Evolutionary conservation across 148 eudicot species (phyloP), one percentile per base, ranked within the genome.

Genomic region (Diospyros lotus): DNA sequence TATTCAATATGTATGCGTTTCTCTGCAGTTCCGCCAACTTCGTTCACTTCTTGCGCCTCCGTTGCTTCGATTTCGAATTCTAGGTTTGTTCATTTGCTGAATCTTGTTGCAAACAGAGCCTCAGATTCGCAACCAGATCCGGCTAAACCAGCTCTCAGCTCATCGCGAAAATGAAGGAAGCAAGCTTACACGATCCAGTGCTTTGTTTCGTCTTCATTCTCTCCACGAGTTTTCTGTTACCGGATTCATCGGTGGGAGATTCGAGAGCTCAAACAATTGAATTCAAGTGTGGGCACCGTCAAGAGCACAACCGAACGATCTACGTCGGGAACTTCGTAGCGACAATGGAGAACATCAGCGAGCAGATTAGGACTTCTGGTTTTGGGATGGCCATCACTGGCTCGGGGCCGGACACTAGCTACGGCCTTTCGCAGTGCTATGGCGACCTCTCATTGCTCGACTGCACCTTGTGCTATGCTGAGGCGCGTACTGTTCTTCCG

Each of bases 371-470:
- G 69, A 58, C 50, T 3, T 45, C 78, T 1, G 80, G 81, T 3
- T 86, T 60, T 28, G 92, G 87, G 45, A 12, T 13, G 15, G 86
- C 90, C 40, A 13, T 46, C 1, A 43, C 71, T 0, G 87, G 90
- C n/a, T 66, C 84, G 0, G 80, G 84, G 38, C 79, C 75, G 0
- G 83, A 89, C 66, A 72, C 84, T 8, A 74, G 71, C 75, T 87
- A 77, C 55, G 86, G 84, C 51, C 72, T 89, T 1, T 85, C 87
- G 10, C 87, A 89, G 56, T 89, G 92, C 73, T 89, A 89, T 43
- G 92, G 90, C 5, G 92, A 89, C 46, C 87, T 89, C 50, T 70
- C 88, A 5, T 59, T 61, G 14, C 77, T 76, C 39, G 92, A 89
- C 51, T 89, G 92, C 44, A 80, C 75, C n/a, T 39, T 84, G 6